A percentile compares a stretch with the other conserved stretches of the same genome.
These are phyloP conservation scores for Scortechinia acanthostroma DNA, from an alignment of 2,329 filamentous ascomycete species.

Conservation along the genomic window DNA sequence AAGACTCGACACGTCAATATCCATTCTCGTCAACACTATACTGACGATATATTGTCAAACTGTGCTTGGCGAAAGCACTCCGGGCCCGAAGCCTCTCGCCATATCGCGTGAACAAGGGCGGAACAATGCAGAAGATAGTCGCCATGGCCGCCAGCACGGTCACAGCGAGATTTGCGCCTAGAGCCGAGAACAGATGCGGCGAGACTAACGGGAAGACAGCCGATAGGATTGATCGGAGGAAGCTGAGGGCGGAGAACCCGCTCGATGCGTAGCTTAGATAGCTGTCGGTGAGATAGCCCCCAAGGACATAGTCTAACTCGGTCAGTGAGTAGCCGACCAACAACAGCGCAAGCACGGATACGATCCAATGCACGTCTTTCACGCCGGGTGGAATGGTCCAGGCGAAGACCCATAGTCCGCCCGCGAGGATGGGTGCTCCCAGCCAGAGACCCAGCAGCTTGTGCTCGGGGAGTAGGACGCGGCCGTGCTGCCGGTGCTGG, in stretches of 20 bases:
- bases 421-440: slow-evolving; percentile 30
- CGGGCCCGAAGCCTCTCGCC: slow-evolving; percentile 21
- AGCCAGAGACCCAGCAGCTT: slow-evolving; percentile 36
- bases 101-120: slow-evolving; percentile 24
- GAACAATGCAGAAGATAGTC: slow-evolving; percentile 26
- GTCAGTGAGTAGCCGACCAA: slow-evolving; percentile 36
- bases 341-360: slow-evolving; percentile 27
- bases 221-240: slow-evolving; percentile 25
- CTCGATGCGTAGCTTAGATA: slow-evolving; percentile 33
- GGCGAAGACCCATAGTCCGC: slow-evolving; percentile 34
- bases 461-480: slow-evolving; percentile 19
- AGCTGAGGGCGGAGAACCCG: slow-evolving; percentile 29
- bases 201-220: slow-evolving; percentile 30
- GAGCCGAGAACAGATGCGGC: slow-evolving; percentile 23
- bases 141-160: slow-evolving; percentile 28
- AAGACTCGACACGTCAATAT: too few species aligned
- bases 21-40: too few species aligned
- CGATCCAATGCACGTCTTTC: slow-evolving; percentile 22
- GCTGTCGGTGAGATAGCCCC: slow-evolving; percentile 32
- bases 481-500: background rate
- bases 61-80: slow-evolving; percentile 25
- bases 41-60: too few species aligned
- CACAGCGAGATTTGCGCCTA: slow-evolving; percentile 27
- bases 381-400: slow-evolving; percentile 34
- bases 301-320: slow-evolving; percentile 26